phyloP scores from a whole-genome alignment of 306 rosid species.

The Begonia peltatifolia region DNA sequence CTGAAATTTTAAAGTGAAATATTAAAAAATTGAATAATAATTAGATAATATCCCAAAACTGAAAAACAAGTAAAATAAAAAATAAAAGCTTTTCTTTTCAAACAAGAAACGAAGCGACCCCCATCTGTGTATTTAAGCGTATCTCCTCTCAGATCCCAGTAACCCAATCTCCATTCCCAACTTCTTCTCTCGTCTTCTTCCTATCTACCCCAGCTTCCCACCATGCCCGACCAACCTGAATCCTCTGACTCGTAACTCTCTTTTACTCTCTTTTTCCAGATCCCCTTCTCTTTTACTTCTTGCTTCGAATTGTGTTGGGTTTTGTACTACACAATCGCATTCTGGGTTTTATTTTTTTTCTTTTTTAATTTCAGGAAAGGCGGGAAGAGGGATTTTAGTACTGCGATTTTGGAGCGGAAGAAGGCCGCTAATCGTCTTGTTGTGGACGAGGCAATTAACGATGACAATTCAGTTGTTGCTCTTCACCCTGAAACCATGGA shows the following conservation, averaged over 20 bases:
- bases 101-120: constrained; percentile 10
- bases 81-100: constrained; percentile 6
- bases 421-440: constrained; percentile 61
- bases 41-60: constrained; percentile 6
- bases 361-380: constrained; percentile 18
- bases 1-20: no score
- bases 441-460: constrained; percentile 61
- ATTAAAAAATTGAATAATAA: no score
- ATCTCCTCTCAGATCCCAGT: not conserved
- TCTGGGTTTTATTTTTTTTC: not conserved
- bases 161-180: not conserved
- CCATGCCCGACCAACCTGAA: constrained; percentile 14
- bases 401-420: constrained; percentile 62
- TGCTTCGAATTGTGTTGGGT: not conserved
- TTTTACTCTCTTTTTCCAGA: constrained; percentile 1
- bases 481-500: constrained; percentile 56
- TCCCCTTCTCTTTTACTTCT: constrained; percentile 6
- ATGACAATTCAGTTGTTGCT: constrained; percentile 55
- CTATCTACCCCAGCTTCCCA: constrained; percentile 1
- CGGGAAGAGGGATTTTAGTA: constrained; percentile 45
- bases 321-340: not conserved
- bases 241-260: constrained; percentile 12
- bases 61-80: not conserved
- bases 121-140: not conserved
- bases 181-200: not conserved